Percentiles rank a stretch among this genome's conserved stretches.
phyloP scores from a whole-genome alignment of 768 basidiomycete species.

The Suillus placidus region DNA sequence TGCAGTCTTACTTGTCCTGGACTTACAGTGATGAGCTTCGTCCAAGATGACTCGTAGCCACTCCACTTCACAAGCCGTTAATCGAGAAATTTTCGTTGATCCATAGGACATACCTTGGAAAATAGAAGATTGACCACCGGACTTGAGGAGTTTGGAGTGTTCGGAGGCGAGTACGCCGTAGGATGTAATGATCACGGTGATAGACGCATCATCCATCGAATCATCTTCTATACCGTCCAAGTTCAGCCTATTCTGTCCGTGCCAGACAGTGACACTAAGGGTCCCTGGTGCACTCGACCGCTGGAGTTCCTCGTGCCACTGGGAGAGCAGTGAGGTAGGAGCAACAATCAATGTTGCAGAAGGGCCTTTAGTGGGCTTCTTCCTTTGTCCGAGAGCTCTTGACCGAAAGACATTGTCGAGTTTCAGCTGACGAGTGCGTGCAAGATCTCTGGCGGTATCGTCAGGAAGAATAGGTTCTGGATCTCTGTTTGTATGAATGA shows the following conservation, averaged over 20 bases:
- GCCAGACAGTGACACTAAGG: conserved; percentile 75
- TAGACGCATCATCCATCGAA: conserved; percentile 49
- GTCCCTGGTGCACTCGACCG: conserved; percentile 77
- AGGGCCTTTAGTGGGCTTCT: conserved; percentile 33
- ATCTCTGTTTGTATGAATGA: conserved; percentile 78
- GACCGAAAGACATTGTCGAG: conserved; percentile 67
- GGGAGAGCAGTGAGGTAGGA: conserved; percentile 86
- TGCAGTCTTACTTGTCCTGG: conserved; percentile 82
- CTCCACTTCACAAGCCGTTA: conserved; percentile 50
- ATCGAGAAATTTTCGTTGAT: neutral
- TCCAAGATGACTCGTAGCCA: conserved; percentile 87
- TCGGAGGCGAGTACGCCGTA: conserved; percentile 93
- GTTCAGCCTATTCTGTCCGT: conserved; percentile 83
- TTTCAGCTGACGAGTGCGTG: conserved; percentile 58
- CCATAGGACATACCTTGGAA: conserved; percentile 63
- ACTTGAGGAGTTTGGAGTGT: conserved; percentile 69
- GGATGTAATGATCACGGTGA: conserved; percentile 87
- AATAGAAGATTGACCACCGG: conserved; percentile 53
- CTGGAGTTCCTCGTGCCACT: conserved; percentile 92
- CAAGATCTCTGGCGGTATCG: conserved; percentile 27
- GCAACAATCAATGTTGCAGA: conserved; percentile 88
- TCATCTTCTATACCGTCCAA: conserved; percentile 63
- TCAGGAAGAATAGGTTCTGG: conserved; percentile 42
- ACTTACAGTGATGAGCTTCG: conserved; percentile 96
- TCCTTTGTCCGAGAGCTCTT: conserved; percentile 35